phyloP scores from a whole-genome alignment of 805 yeast genomes.

The Kodamaea jinghongensis region DNA sequence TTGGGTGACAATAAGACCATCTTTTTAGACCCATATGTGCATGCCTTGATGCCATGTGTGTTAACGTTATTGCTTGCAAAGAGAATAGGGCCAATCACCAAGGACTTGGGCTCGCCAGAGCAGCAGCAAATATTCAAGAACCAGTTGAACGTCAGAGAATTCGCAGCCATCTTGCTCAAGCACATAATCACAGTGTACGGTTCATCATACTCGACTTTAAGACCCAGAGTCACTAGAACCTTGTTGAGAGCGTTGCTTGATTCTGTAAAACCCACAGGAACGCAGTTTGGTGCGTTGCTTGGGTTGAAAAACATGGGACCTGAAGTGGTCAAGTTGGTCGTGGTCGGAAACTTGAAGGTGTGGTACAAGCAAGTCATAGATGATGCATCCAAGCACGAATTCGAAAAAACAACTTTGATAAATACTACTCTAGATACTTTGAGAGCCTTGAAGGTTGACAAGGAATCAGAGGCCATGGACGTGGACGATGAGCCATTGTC shows the following conservation, averaged over 20 bases:
- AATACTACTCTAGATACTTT: slow-evolving; percentile 53
- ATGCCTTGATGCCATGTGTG: slow-evolving; percentile 95
- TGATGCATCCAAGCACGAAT: slow-evolving; percentile 35
- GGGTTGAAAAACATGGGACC: slow-evolving; percentile 83
- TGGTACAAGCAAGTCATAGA: slow-evolving; percentile 69
- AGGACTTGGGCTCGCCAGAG: slow-evolving; percentile 33
- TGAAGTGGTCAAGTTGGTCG: slow-evolving; percentile 80
- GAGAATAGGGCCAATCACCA: slow-evolving; percentile 61
- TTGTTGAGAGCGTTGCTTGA: slow-evolving; percentile 87
- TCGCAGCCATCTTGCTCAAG: slow-evolving; percentile 79
- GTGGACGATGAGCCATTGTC: slow-evolving; percentile 26
- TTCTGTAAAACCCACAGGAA: slow-evolving; percentile 76
- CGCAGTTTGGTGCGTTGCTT: slow-evolving; percentile 86
- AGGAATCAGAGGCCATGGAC: slow-evolving; percentile 33
- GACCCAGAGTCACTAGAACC: slow-evolving; percentile 93
- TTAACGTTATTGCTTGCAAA: slow-evolving; percentile 86
- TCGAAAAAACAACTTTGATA: slow-evolving; percentile 48
- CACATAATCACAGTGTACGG: slow-evolving; percentile 80
- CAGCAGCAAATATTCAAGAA: slow-evolving; percentile 28
- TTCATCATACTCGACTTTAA: slow-evolving; percentile 79
- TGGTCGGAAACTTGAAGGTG: slow-evolving; percentile 77
- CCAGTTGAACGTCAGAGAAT: slow-evolving; percentile 71
- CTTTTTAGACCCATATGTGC: slow-evolving; percentile 92
- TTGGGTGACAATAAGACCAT: slow-evolving; percentile 78
- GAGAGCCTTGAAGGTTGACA: slow-evolving; percentile 39